These are phyloP conservation scores for Mercurialis annua DNA, from an alignment of 345 rosid species.

Conservation along the genomic window DNA sequence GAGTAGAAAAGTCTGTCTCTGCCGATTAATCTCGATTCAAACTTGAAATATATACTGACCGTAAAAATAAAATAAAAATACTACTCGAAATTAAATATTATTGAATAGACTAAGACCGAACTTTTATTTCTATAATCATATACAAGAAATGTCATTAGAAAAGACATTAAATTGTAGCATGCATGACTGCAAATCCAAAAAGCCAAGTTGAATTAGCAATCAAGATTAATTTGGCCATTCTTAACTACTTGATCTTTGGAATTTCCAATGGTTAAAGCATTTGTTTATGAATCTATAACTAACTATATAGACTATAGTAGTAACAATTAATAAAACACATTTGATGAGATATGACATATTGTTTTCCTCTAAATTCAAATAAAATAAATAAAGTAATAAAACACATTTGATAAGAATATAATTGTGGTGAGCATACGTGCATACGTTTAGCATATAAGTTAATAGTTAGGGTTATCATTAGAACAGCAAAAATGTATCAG, in stretches of 20 bases:
- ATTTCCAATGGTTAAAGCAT: conserved; percentile 6
- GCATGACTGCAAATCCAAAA: no score
- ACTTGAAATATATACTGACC: no score
- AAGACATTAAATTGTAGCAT: no score
- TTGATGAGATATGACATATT: conserved; percentile 11
- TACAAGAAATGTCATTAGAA: no score
- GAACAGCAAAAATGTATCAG: background rate
- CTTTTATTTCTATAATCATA: no score
- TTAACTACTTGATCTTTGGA: conserved; percentile 7
- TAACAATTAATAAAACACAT: background rate
- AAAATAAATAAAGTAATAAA: background rate
- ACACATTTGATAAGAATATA: conserved; percentile 5
- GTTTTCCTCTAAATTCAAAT: background rate
- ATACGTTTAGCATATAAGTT: background rate
- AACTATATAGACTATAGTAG: no score
- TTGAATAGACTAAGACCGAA: no score
- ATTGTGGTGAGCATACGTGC: conserved; percentile 22
- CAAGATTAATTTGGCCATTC: background rate
- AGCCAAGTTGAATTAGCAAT: background rate
- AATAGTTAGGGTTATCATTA: background rate
- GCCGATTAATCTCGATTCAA: no score
- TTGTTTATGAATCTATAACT: background rate
- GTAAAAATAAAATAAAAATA: no score
- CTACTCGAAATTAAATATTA: no score
- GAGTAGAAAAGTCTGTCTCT: no score